These are phyloP conservation scores for Linum trigynum DNA, from an alignment of 345 rosid species.

Conservation along the genomic window DNA sequence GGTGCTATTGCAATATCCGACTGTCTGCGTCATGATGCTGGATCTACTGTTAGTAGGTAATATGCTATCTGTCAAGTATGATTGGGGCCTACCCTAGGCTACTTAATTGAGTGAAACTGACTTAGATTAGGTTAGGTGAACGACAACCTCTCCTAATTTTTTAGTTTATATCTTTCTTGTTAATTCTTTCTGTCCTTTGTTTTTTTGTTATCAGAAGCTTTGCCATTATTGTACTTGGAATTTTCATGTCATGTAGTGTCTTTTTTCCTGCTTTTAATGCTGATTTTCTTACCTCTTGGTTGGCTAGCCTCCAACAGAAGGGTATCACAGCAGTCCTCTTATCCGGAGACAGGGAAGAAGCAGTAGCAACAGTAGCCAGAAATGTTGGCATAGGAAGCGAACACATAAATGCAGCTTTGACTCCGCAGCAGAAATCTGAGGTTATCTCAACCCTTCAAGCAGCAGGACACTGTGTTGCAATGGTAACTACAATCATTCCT, in stretches of 20 bases:
- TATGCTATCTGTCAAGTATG: not conserved
- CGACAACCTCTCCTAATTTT: too few relatives aligned
- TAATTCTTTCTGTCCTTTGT: too few relatives aligned
- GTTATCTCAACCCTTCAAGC: slow-evolving; percentile 66
- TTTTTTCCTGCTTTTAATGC: slow-evolving; percentile 1
- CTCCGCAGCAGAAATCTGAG: slow-evolving; percentile 66
- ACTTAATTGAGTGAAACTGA: too few relatives aligned
- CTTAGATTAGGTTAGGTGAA: too few relatives aligned
- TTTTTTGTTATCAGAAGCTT: too few relatives aligned
- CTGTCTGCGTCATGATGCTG: slow-evolving; percentile 69
- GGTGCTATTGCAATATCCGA: slow-evolving; percentile 88
- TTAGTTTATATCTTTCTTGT: too few relatives aligned
- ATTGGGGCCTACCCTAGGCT: not conserved
- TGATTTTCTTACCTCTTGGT: slow-evolving; percentile 12
- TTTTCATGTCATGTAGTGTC: not conserved
- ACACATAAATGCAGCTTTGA: slow-evolving; percentile 54
- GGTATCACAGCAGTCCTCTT: slow-evolving; percentile 74
- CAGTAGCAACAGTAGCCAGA: slow-evolving; percentile 73
- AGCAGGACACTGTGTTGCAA: slow-evolving; percentile 73
- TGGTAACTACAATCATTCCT: slow-evolving; percentile 38
- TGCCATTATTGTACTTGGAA: too few relatives aligned
- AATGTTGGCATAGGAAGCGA: slow-evolving; percentile 57
- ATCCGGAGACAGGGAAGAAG: slow-evolving; percentile 98
- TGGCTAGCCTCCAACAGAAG: slow-evolving; percentile 58
- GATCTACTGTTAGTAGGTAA: slow-evolving; percentile 66